Evolutionary conservation across 148 eudicot genomes (phyloP).

Genomic region (Camellia japonica): DNA sequence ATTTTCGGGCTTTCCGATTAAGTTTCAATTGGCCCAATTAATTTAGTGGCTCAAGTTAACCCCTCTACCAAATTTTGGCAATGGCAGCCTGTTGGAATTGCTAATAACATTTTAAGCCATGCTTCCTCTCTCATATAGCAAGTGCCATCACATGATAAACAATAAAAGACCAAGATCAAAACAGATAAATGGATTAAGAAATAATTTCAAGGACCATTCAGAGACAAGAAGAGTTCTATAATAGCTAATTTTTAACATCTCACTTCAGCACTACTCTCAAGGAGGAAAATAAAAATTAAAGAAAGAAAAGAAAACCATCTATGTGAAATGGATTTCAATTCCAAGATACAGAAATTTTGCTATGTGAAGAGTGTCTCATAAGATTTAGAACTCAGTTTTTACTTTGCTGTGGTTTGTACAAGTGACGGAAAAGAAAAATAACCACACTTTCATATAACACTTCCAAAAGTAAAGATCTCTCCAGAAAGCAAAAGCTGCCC

Average conservation of each 20-base stretch:
- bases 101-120: no score
- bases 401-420: slow-evolving; percentile 11
- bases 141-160: background rate
- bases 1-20: no score
- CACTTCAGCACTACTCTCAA: background rate
- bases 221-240: background rate
- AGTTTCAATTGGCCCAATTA: no score
- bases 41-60: no score
- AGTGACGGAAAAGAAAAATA: background rate
- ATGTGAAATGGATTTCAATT: background rate
- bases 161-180: background rate
- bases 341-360: slow-evolving; percentile 1
- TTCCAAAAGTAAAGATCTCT: background rate
- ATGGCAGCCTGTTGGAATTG: no score
- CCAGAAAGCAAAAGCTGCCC: no score
- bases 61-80: no score
- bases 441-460: slow-evolving; percentile 17
- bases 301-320: background rate
- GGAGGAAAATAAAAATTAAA: background rate
- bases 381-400: background rate
- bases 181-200: background rate
- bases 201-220: background rate
- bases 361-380: background rate
- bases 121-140: background rate
- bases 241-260: background rate